A percentile compares a stretch with the other conserved stretches of the same genome.
Conservation (phyloP, 106 monocot genomes). For the Acorus gramineus region DNA sequence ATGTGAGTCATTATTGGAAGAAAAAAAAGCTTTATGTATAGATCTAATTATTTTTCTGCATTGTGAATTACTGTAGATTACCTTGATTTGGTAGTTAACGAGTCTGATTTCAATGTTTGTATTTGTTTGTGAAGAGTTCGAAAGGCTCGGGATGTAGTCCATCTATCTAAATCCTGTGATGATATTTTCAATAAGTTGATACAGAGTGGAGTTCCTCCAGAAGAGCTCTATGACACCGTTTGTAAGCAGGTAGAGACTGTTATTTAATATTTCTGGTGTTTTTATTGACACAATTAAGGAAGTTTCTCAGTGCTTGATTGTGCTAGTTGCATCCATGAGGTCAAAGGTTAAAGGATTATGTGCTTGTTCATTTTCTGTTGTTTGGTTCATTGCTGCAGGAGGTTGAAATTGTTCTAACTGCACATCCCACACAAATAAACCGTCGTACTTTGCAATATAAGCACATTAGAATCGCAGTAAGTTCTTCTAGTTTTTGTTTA, state of each 20-base stretch:
- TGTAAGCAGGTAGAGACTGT: constrained; percentile 56
- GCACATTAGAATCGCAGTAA: constrained; percentile 84
- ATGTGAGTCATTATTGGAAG: no score
- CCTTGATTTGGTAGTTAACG: no score
- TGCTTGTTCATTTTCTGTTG: neutral
- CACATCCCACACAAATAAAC: constrained; percentile 98
- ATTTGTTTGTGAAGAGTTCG: constrained; percentile 43
- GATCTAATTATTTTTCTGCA: no score
- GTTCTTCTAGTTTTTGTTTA: constrained; percentile 1
- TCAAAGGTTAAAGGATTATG: no score
- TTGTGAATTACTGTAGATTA: no score
- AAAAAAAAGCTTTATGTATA: no score
- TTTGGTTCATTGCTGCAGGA: constrained; percentile 27
- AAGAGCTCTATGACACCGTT: constrained; percentile 69
- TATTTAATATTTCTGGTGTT: neutral
- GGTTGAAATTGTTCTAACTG: constrained; percentile 91
- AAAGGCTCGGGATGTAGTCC: constrained; percentile 34
- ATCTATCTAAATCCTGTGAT: constrained; percentile 81
- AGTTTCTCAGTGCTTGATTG: neutral
- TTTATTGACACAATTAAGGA: neutral
- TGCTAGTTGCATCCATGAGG: neutral
- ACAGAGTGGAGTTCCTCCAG: constrained; percentile 60
- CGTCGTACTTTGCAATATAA: constrained; percentile 92
- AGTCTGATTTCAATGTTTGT: neutral
- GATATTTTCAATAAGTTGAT: constrained; percentile 73